Conservation (phyloP, 768 basidiomycete species). For the Lactarius deliciosus region DNA sequence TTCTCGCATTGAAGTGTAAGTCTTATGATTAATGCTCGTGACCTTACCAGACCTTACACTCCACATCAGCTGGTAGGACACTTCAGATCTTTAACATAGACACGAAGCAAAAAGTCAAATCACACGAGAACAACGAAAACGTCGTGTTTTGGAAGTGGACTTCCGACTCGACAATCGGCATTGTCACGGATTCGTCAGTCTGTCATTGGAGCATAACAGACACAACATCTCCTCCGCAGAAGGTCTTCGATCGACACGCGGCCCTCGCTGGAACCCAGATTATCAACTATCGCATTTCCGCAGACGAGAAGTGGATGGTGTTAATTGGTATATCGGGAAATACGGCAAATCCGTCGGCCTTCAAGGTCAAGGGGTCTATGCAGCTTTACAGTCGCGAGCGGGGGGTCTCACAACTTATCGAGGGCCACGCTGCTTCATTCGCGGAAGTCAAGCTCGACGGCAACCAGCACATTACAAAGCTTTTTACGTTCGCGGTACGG, state of each 20-base stretch:
- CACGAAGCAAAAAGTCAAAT: constrained; percentile 96
- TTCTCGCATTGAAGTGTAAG: constrained; percentile 90
- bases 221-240: constrained; percentile 75
- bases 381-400: constrained; percentile 93
- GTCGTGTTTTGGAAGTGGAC: constrained; percentile 99
- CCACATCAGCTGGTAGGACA: constrained; percentile 74
- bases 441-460: constrained; percentile 91
- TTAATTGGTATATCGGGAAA: constrained; percentile 94
- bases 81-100: constrained; percentile 98
- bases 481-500: constrained; percentile 94
- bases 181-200: constrained; percentile 93
- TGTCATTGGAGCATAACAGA: constrained; percentile 87
- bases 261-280: constrained; percentile 95
- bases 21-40: not conserved
- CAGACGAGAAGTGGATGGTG: constrained; percentile 97
- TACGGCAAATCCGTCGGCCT: constrained; percentile 87
- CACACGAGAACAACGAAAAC: constrained; percentile 91
- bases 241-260: constrained; percentile 95
- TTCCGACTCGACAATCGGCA: constrained; percentile 83
- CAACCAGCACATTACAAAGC: constrained; percentile 77
- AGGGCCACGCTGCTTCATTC: constrained; percentile 97
- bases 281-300: constrained; percentile 93
- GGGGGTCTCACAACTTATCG: constrained; percentile 94
- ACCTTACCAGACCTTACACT: constrained; percentile 10
- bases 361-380: constrained; percentile 99